Base-by-base conservation (phyloP, 179 eudicot genomes). In the Beta lomatogona region DNA sequence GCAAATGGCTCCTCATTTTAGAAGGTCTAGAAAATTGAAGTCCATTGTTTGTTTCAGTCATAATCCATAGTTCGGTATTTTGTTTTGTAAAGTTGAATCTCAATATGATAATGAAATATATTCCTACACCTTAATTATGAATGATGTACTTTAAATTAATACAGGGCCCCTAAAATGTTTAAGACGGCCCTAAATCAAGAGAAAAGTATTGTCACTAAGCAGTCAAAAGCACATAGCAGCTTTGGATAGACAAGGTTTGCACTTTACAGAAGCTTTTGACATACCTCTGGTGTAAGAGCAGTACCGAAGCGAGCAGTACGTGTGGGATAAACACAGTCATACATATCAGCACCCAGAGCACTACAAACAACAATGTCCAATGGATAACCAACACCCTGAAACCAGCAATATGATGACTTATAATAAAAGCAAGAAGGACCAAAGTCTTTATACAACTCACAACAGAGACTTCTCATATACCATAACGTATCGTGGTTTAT, bases 261-360 rank as follows among this genome's bases (percentile, higher is more conserved):
- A 25, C 28, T 25, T 25, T 25, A 25, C 66, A 68, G 58, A 79
- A 21, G 52, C 19, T 63, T 5, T 28, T 63, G 69, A 19, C 61
- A 31, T 65, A 91, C 96, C 97, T 93, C 92, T 77, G 97, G 98
- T 74, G 92, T 87, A 80, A 94, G 92, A 80, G 98, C 97, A 57
- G 98, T 90, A 79, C 97, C 98, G 86, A 94, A 95, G 64, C 98
- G 93, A 86, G 94, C 98, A 71, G 98, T 93, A 67, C 97, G 92
- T 14, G 98, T 95, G 79, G 97, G 97, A 81, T 95, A 95, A 77
- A 93, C 97, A 86, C 97, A 93, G 65, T 94, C 98, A 86, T 93
- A 94, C 98, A 93, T 94, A 82, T 94, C 97, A 78, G 97, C 97
- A 83, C 98, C 98, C 71, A 93, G 85, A 73, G 98, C 92, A 79